Evolutionary conservation across 2,329 filamentous ascomycete genomes (phyloP).

Genomic region (Aphanoascus verrucosus): DNA sequence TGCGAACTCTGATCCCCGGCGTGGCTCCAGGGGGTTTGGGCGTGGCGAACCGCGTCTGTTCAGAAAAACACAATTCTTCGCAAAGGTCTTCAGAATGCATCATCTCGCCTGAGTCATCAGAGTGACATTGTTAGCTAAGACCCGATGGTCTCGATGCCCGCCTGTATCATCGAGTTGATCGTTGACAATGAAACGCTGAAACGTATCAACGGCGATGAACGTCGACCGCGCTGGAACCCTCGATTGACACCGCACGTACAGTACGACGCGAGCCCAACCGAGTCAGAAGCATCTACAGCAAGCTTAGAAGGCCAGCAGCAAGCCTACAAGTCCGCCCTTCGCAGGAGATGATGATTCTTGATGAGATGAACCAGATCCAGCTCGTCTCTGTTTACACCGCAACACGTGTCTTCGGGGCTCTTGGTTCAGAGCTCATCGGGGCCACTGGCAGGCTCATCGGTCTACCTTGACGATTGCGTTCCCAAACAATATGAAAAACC

Average conservation of each 20-base stretch:
- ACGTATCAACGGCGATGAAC: background rate
- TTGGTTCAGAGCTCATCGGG: background rate
- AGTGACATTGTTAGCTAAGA: background rate
- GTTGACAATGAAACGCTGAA: background rate
- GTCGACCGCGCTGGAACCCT: background rate
- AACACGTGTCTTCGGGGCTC: background rate
- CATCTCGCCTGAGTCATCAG: background rate
- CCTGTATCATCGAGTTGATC: background rate
- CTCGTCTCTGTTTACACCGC: constrained; percentile 5
- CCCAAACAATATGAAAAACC: background rate
- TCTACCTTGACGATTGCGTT: constrained; percentile 1
- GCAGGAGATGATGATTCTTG: constrained; percentile 5
- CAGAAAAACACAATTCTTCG: background rate
- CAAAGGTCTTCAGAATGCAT: background rate
- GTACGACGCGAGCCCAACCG: background rate
- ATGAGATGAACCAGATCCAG: constrained; percentile 2
- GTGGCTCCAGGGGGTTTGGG: constrained; percentile 5
- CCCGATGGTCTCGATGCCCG: background rate
- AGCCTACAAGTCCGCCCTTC: constrained; percentile 1
- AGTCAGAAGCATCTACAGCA: constrained; percentile 5
- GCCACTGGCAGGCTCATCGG: background rate
- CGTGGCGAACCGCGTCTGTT: background rate
- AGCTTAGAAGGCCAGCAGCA: constrained; percentile 2
- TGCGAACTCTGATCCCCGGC: constrained; percentile 12
- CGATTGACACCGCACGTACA: background rate